Evolutionary conservation across 768 basidiomycete species (phyloP).

Genomic region (Rhodotorula diobovata): DNA sequence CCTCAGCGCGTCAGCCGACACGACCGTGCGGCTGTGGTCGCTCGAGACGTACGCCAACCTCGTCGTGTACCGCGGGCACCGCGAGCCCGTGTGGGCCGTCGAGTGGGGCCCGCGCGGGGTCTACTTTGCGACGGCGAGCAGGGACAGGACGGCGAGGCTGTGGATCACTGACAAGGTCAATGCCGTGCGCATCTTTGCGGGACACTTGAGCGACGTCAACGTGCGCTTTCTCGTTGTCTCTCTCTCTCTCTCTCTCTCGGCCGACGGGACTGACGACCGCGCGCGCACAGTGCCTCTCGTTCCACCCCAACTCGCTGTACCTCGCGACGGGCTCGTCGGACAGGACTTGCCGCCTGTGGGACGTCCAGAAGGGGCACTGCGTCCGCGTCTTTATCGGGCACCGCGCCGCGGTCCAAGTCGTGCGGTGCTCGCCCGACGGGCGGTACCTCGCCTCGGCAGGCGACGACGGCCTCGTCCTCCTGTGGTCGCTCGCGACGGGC

Average conservation of each 20-base stretch:
- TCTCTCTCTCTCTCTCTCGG: conserved; percentile 4
- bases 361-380: conserved; percentile 90
- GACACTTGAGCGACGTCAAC: conserved; percentile 93
- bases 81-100: conserved; percentile 97
- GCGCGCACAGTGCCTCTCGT: conserved; percentile 70
- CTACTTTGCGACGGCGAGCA: conserved; percentile 94
- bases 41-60: conserved; percentile 89
- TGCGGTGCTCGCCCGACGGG: conserved; percentile 90
- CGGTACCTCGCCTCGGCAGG: conserved; percentile 86
- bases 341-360: conserved; percentile 94
- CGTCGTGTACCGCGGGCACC: conserved; percentile 89
- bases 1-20: conserved; percentile 86
- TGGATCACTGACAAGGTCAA: conserved; percentile 91
- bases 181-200: conserved; percentile 85
- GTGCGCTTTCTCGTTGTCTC: conserved; percentile 55
- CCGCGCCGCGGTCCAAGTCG: conserved; percentile 74
- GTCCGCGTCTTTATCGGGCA: conserved; percentile 95
- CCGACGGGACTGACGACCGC: background rate
- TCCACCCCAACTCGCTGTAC: conserved; percentile 97
- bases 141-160: conserved; percentile 87
- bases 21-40: conserved; percentile 87
- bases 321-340: conserved; percentile 95
- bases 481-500: conserved; percentile 97
- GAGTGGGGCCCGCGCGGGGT: conserved; percentile 97
- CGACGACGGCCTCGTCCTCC: conserved; percentile 84